Evolutionary conservation across 2,329 filamentous ascomycete genomes (phyloP).

Genomic region (Didymella segeticola): DNA sequence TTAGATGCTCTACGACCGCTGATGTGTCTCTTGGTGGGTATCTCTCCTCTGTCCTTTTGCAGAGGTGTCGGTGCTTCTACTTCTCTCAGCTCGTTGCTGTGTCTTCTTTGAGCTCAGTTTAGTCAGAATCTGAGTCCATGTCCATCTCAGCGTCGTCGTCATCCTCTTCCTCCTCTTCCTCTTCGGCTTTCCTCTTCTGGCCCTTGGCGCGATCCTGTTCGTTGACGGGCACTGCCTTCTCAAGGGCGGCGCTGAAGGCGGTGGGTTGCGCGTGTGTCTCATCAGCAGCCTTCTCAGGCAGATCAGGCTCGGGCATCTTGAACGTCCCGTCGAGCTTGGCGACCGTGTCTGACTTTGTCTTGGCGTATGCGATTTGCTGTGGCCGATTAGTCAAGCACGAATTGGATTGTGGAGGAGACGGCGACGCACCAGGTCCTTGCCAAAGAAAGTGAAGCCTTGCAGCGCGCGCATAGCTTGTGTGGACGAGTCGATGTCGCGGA

Average conservation of each 20-base stretch:
- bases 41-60: not conserved
- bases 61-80: not conserved
- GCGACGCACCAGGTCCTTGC: constrained; percentile 77
- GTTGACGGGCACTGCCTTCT: constrained; percentile 41
- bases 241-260: constrained; percentile 39
- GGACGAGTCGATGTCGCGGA: constrained; percentile 86
- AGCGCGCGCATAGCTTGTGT: constrained; percentile 92
- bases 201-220: constrained; percentile 59
- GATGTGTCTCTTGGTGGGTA: not conserved
- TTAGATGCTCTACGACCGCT: not conserved
- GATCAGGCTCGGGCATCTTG: constrained; percentile 64
- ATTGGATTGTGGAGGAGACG: not conserved
- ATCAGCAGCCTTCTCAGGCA: constrained; percentile 27
- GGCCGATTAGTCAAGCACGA: not conserved
- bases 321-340: constrained; percentile 93
- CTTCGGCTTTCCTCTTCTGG: constrained; percentile 73
- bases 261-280: constrained; percentile 53
- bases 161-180: constrained; percentile 64
- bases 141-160: constrained; percentile 56
- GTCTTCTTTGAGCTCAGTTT: constrained; percentile 18
- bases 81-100: not conserved
- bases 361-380: constrained; percentile 90
- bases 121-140: constrained; percentile 70
- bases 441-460: constrained; percentile 85
- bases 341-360: constrained; percentile 85